These are phyloP conservation scores for Phytophthora fragariaefolia DNA, from an alignment of 352 stramenopile species.

Conservation along the genomic window DNA sequence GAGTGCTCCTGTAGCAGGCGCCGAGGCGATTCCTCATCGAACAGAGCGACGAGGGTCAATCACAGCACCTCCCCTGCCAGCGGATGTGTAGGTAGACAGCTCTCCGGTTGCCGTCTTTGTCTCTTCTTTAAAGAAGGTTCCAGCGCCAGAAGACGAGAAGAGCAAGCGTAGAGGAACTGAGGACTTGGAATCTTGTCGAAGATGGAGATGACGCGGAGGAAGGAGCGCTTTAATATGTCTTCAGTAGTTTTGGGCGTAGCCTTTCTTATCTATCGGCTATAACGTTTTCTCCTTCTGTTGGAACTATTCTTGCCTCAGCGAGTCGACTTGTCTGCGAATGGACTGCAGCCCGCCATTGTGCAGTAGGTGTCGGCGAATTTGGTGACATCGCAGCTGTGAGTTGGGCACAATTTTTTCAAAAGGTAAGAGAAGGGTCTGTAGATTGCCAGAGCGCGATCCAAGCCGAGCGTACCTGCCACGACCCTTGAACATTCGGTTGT, in stretches of 20 bases:
- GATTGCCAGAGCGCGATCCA: not conserved
- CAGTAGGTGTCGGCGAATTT: slow-evolving; percentile 86
- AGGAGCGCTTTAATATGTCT: slow-evolving; percentile 42
- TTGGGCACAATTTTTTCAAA: not conserved
- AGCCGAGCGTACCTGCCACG: slow-evolving; percentile 58
- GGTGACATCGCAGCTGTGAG: slow-evolving; percentile 77
- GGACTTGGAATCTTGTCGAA: slow-evolving; percentile 22
- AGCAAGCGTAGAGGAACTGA: slow-evolving; percentile 21
- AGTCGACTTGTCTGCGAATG: slow-evolving; percentile 87
- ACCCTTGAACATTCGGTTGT: slow-evolving; percentile 84
- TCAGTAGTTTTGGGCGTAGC: slow-evolving; percentile 31
- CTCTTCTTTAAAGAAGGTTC: slow-evolving; percentile 23
- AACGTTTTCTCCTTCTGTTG: slow-evolving; percentile 13
- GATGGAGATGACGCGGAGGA: slow-evolving; percentile 33
- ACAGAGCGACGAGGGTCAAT: slow-evolving; percentile 61
- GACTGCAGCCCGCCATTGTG: slow-evolving; percentile 87
- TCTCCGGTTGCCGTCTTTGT: slow-evolving; percentile 24
- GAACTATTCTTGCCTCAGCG: slow-evolving; percentile 40
- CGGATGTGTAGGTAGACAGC: slow-evolving; percentile 43
- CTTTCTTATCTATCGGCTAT: slow-evolving; percentile 33
- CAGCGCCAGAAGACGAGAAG: slow-evolving; percentile 20
- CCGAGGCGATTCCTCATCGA: slow-evolving; percentile 38
- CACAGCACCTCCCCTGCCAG: slow-evolving; percentile 30
- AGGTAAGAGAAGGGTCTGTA: not conserved
- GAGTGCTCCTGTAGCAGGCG: slow-evolving; percentile 25